Conservation (phyloP, 306 rosid species). For the Acmispon strigosus region DNA sequence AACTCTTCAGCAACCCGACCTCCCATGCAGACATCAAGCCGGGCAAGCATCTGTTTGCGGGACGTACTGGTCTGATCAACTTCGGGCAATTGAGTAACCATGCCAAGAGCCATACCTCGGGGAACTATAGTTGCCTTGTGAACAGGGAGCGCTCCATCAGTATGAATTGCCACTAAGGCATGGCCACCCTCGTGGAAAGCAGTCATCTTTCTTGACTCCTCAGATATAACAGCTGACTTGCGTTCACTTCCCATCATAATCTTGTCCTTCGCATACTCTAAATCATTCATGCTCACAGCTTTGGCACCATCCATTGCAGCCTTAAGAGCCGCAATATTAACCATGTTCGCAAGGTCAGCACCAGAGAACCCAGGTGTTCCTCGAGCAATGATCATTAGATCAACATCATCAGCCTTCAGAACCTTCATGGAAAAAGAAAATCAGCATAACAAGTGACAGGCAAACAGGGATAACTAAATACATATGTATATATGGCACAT, state of each 20-base stretch:
- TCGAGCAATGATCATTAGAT: slow-evolving; percentile 71
- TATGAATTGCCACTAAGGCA: slow-evolving; percentile 85
- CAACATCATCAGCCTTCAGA: slow-evolving; percentile 75
- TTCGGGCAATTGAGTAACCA: slow-evolving; percentile 78
- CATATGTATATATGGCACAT: not conserved
- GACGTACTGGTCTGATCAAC: slow-evolving; percentile 64
- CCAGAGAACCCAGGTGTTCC: slow-evolving; percentile 92
- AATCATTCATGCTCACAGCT: slow-evolving; percentile 75
- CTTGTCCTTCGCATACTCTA: slow-evolving; percentile 86
- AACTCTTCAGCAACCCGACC: slow-evolving; percentile 93
- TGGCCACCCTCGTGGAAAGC: slow-evolving; percentile 96
- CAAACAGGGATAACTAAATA: not conserved
- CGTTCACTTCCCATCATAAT: slow-evolving; percentile 95
- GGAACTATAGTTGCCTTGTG: slow-evolving; percentile 96
- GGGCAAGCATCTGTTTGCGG: slow-evolving; percentile 81
- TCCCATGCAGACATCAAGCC: slow-evolving; percentile 84
- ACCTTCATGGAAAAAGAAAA: slow-evolving; percentile 38
- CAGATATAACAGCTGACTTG: slow-evolving; percentile 75
- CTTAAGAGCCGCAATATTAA: slow-evolving; percentile 80
- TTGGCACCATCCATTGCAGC: slow-evolving; percentile 92
- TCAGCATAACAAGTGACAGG: not conserved
- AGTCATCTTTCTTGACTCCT: slow-evolving; percentile 54
- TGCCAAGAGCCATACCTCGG: slow-evolving; percentile 85
- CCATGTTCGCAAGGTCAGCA: slow-evolving; percentile 87
- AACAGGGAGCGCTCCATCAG: slow-evolving; percentile 79